Percentiles rank a stretch among this genome's conserved stretches.
phyloP scores from a whole-genome alignment of 371 early-diverging fungal genomes.

The Syncephalastrum monosporum region DNA sequence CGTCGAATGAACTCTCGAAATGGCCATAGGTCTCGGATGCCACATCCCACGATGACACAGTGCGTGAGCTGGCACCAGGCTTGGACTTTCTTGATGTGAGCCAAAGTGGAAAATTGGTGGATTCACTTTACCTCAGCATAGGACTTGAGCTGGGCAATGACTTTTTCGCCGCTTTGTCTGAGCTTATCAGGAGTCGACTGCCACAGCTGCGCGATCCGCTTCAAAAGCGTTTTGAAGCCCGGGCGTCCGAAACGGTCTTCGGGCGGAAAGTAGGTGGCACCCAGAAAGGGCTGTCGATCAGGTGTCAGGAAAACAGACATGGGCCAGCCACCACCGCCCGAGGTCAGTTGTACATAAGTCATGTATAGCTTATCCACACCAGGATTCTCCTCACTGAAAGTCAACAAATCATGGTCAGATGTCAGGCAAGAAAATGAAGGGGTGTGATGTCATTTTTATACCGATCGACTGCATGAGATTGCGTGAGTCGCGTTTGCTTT shows the following conservation, averaged over 20 bases:
- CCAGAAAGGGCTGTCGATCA: slow-evolving; percentile 64
- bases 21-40: slow-evolving; percentile 36
- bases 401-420: no score
- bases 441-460: background rate
- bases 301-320: slow-evolving; percentile 67
- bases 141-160: slow-evolving; percentile 41
- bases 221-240: slow-evolving; percentile 52
- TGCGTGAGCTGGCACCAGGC: no score
- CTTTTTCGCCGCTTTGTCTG: slow-evolving; percentile 34
- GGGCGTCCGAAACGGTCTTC: slow-evolving; percentile 49
- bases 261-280: slow-evolving; percentile 69
- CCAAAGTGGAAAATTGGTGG: background rate
- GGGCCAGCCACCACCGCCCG: slow-evolving; percentile 69
- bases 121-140: slow-evolving; percentile 26
- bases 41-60: slow-evolving; percentile 1
- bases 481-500: background rate
- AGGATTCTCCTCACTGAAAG: slow-evolving; percentile 61
- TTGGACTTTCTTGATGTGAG: no score
- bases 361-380: slow-evolving; percentile 70
- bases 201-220: slow-evolving; percentile 51
- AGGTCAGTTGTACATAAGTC: slow-evolving; percentile 47
- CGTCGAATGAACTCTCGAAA: slow-evolving; percentile 48
- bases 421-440: background rate
- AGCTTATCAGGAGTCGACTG: slow-evolving; percentile 33
- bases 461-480: no score